A percentile compares a stretch with the other conserved stretches of the same genome.
phyloP scores from a whole-genome alignment of 305 asterid species.

The Plantago rigida region DNA sequence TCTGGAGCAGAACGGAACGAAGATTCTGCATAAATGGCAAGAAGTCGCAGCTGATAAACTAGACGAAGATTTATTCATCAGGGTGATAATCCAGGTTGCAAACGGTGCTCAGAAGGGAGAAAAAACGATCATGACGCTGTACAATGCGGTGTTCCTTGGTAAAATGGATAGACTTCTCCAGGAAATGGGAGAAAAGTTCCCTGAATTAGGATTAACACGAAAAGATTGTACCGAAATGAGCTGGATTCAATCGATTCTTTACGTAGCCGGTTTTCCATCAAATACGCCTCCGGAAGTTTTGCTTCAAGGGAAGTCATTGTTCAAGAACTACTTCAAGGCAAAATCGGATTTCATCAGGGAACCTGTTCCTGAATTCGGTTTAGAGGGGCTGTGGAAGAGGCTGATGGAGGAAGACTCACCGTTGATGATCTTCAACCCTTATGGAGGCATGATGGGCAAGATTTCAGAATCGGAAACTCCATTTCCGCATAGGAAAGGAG shows the following conservation, averaged over 20 bases:
- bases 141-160: slow-evolving; percentile 53
- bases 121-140: slow-evolving; percentile 38
- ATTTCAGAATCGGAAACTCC: slow-evolving; percentile 53
- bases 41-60: slow-evolving; percentile 45
- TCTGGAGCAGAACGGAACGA: slow-evolving; percentile 46
- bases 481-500: slow-evolving; percentile 55
- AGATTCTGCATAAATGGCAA: slow-evolving; percentile 56
- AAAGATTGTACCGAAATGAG: slow-evolving; percentile 64
- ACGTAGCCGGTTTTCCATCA: slow-evolving; percentile 49
- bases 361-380: slow-evolving; percentile 52
- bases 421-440: slow-evolving; percentile 47
- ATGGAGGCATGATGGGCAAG: slow-evolving; percentile 55
- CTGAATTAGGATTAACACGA: slow-evolving; percentile 46
- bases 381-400: slow-evolving; percentile 62
- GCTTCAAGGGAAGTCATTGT: slow-evolving; percentile 57
- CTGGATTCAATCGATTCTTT: slow-evolving; percentile 62
- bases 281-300: slow-evolving; percentile 50
- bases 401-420: slow-evolving; percentile 52
- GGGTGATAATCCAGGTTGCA: slow-evolving; percentile 40
- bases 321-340: slow-evolving; percentile 70
- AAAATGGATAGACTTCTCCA: slow-evolving; percentile 31
- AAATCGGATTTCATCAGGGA: slow-evolving; percentile 52
- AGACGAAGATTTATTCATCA: slow-evolving; percentile 56
- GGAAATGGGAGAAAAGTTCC: slow-evolving; percentile 42
- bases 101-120: slow-evolving; percentile 31